A percentile compares a stretch with the other conserved stretches of the same genome.
Conservation (phyloP, 306 rosid species). For the Fragaria iinumae region DNA sequence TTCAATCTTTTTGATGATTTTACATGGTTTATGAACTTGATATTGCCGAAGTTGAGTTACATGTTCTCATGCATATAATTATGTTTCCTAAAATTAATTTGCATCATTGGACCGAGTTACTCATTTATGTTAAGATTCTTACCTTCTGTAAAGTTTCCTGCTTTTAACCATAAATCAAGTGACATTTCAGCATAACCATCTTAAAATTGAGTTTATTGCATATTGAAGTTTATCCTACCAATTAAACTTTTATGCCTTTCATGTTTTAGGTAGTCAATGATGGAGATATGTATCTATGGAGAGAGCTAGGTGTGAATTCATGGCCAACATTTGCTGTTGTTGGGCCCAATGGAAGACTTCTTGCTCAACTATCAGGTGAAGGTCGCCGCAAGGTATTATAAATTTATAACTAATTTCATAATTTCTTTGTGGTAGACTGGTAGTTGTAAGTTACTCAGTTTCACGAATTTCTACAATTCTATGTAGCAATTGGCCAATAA, state of each 20-base stretch:
- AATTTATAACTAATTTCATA: slow-evolving; percentile 11
- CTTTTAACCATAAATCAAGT: not conserved
- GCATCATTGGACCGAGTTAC: not conserved
- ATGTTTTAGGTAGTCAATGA: slow-evolving; percentile 84
- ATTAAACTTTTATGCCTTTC: not conserved
- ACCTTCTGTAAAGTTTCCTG: not conserved
- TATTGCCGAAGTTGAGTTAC: not conserved
- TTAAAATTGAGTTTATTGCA: not conserved
- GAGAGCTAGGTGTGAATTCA: slow-evolving; percentile 82
- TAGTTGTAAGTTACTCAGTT: not conserved
- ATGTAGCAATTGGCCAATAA: not conserved
- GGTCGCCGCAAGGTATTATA: slow-evolving; percentile 81
- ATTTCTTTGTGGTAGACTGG: not conserved
- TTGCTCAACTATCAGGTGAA: slow-evolving; percentile 90
- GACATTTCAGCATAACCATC: not conserved
- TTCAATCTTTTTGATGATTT: not conserved
- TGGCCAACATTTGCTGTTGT: slow-evolving; percentile 96
- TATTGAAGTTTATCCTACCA: not conserved
- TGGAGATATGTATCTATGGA: slow-evolving; percentile 92
- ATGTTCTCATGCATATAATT: not conserved
- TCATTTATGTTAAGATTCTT: not conserved
- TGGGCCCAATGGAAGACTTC: slow-evolving; percentile 82
- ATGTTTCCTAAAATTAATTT: not conserved
- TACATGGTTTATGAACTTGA: not conserved
- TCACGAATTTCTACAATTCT: not conserved